These are phyloP conservation scores for Glebionis coronaria DNA, from an alignment of 129 eudicot species.

Conservation along the genomic window DNA sequence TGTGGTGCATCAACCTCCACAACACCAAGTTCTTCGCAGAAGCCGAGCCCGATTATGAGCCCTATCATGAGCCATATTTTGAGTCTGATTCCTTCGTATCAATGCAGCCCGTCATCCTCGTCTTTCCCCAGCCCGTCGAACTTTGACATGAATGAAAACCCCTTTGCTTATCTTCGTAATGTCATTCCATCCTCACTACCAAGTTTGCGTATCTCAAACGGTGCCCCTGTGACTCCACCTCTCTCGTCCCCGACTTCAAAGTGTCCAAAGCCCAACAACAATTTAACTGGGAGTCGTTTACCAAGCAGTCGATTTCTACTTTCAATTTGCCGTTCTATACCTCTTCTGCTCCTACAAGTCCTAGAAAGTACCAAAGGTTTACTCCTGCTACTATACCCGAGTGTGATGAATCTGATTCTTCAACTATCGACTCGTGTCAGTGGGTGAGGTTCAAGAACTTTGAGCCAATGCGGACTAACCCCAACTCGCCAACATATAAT, in stretches of 20 bases:
- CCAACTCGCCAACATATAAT: conserved; percentile 89
- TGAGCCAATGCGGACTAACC: conserved; percentile 40
- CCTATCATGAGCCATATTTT: too few relatives aligned
- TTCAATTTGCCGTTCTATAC: conserved; percentile 70
- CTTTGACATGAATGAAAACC: conserved; percentile 40
- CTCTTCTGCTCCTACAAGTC: conserved; percentile 90
- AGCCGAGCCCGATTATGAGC: conserved; percentile 82
- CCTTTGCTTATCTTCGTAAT: conserved; percentile 60
- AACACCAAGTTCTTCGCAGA: conserved; percentile 80
- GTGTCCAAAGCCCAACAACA: conserved; percentile 58
- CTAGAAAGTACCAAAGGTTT: conserved; percentile 52
- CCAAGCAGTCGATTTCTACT: conserved; percentile 66
- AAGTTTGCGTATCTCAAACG: conserved; percentile 86
- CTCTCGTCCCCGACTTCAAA: conserved; percentile 76
- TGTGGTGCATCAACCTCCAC: conserved; percentile 62
- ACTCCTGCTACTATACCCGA: conserved; percentile 82
- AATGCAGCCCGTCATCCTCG: conserved; percentile 88
- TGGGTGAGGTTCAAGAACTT: conserved; percentile 79
- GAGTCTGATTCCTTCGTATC: conserved; percentile 84
- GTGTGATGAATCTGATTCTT: conserved; percentile 87
- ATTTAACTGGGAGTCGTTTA: conserved; percentile 61
- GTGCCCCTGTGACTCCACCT: conserved; percentile 99
- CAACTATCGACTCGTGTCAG: conserved; percentile 84
- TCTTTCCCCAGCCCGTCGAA: conserved; percentile 84
- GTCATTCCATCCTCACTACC: conserved; percentile 68